Evolutionary conservation across 2,329 filamentous ascomycete genomes (phyloP).

Genomic region (Aspergillus vadensis): DNA sequence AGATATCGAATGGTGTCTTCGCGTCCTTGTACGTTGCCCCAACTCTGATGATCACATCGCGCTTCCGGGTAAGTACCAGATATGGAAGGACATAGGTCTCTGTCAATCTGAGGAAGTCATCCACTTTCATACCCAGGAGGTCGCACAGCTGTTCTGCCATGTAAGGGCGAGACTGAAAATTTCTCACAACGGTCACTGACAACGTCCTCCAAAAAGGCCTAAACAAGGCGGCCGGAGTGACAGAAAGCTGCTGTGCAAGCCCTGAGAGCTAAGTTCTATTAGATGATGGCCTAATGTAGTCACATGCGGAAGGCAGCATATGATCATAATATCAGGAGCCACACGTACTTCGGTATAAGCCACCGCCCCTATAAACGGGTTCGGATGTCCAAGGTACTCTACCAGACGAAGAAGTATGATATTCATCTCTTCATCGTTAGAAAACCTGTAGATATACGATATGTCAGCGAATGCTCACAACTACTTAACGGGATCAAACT

Average conservation of each 20-base stretch:
- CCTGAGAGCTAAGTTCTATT: constrained; percentile 59
- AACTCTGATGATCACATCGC: constrained; percentile 78
- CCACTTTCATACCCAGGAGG: constrained; percentile 72
- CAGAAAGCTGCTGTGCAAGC: constrained; percentile 66
- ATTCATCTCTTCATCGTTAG: constrained; percentile 80
- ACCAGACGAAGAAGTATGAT: constrained; percentile 80
- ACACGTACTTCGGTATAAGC: constrained; percentile 74
- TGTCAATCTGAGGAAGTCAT: constrained; percentile 72
- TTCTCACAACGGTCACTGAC: constrained; percentile 78
- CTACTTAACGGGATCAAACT: constrained; percentile 22
- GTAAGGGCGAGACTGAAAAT: constrained; percentile 77
- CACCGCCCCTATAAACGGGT: constrained; percentile 74
- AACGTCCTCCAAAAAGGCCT: constrained; percentile 87
- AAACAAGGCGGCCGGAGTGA: constrained; percentile 69
- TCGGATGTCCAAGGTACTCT: constrained; percentile 82
- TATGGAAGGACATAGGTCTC: constrained; percentile 83
- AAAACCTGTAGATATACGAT: constrained; percentile 52
- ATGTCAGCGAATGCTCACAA: constrained; percentile 11
- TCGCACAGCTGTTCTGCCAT: constrained; percentile 79
- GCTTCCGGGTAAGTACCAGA: constrained; percentile 75
- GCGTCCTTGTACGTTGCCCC: constrained; percentile 65
- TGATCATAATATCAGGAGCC: neutral
- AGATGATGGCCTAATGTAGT: neutral
- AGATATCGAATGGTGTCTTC: constrained; percentile 61
- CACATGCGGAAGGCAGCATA: neutral